Conservation (phyloP, 2,329 filamentous ascomycete genomes). For the Beauveria scarabaeidicola region DNA sequence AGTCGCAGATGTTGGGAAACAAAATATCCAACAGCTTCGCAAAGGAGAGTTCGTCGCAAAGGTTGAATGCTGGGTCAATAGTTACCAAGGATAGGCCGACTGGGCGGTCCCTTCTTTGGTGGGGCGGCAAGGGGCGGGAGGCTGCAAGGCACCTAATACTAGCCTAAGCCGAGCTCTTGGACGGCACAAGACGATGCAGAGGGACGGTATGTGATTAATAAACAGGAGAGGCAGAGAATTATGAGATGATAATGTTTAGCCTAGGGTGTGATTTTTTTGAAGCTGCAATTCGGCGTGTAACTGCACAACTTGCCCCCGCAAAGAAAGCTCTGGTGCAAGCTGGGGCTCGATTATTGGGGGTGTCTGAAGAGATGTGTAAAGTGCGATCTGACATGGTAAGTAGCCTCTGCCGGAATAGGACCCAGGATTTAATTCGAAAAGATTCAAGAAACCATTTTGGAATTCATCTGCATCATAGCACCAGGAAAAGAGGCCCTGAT, state of each 20-base stretch:
- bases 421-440: no score
- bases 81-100: not conserved
- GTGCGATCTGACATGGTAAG: not conserved
- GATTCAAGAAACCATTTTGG: not conserved
- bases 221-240: no score
- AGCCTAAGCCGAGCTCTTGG: not conserved
- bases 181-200: not conserved
- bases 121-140: not conserved
- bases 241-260: no score
- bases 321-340: not conserved
- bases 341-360: not conserved
- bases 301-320: not conserved
- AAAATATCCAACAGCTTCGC: not conserved
- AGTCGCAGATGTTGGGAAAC: not conserved
- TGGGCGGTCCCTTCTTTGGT: not conserved
- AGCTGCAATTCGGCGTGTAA: not conserved
- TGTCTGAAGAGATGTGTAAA: not conserved
- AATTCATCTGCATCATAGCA: no score
- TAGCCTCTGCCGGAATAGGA: not conserved
- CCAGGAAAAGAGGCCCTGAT: not conserved
- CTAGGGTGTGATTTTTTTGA: no score
- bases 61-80: not conserved
- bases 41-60: constrained; percentile 5
- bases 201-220: no score
- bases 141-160: not conserved